A percentile compares a stretch with the other conserved stretches of the same genome.
phyloP scores from a whole-genome alignment of 805 yeast genomes.

The Candida palmyrensis region DNA sequence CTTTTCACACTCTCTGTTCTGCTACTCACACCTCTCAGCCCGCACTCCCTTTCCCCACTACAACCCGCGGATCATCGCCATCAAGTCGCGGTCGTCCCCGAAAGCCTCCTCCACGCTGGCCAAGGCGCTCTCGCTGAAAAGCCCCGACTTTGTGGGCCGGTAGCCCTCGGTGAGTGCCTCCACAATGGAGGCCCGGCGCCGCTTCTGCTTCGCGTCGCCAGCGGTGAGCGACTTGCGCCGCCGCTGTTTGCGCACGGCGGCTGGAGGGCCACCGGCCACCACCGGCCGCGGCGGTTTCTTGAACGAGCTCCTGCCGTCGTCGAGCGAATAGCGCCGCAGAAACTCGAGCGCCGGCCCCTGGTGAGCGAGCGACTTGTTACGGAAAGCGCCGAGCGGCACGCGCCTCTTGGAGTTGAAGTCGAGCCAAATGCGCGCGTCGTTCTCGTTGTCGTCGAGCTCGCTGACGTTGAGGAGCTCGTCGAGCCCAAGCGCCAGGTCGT shows the following conservation, averaged over 20 bases:
- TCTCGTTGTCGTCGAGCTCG: constrained; percentile 74
- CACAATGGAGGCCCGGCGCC: constrained; percentile 62
- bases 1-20: too few relatives aligned
- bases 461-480: constrained; percentile 87
- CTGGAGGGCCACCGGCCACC: too few relatives aligned
- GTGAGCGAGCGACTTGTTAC: constrained; percentile 55
- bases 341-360: constrained; percentile 21
- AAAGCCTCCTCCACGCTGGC: constrained; percentile 69
- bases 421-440: constrained; percentile 45
- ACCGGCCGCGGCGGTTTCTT: too few relatives aligned
- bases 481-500: constrained; percentile 42
- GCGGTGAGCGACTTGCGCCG: not conserved
- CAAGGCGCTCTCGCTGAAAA: constrained; percentile 70
- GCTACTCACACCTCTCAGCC: too few relatives aligned
- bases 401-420: constrained; percentile 38
- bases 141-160: constrained; percentile 69
- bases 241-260: not conserved
- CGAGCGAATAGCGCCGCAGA: constrained; percentile 17
- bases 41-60: too few relatives aligned
- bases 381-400: constrained; percentile 84
- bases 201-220: constrained; percentile 19
- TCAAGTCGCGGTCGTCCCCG: constrained; percentile 45
- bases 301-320: not conserved
- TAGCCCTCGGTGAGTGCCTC: constrained; percentile 77
- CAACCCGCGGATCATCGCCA: constrained; percentile 36